Evolutionary conservation across 108 stramenopile species (phyloP).

Genomic region (Nannochloropsis gaditana): DNA sequence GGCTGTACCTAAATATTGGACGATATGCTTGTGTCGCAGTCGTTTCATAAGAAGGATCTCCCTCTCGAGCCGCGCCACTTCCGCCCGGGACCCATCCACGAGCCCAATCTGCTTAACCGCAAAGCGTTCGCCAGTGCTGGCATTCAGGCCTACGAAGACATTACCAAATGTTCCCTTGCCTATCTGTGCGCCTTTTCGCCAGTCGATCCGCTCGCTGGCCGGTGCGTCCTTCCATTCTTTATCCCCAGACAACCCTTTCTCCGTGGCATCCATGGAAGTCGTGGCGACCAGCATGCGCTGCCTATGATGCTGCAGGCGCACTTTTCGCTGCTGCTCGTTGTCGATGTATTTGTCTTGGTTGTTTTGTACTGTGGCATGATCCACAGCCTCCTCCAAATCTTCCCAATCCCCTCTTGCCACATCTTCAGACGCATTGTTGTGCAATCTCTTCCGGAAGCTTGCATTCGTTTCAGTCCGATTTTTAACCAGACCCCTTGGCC

Average conservation of each 20-base stretch:
- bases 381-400: background rate
- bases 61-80: slow-evolving; percentile 40
- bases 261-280: background rate
- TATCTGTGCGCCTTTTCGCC: slow-evolving; percentile 57
- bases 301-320: background rate
- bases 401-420: background rate
- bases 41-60: slow-evolving; percentile 55
- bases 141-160: slow-evolving; percentile 57
- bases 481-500: too few relatives aligned
- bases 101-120: slow-evolving; percentile 58
- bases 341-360: background rate
- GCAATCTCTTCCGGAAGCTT: too few relatives aligned
- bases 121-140: slow-evolving; percentile 58
- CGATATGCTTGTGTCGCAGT: slow-evolving; percentile 55
- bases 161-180: slow-evolving; percentile 56
- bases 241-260: background rate
- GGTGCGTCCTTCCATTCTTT: background rate
- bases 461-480: too few relatives aligned
- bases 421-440: background rate
- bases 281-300: background rate
- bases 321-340: background rate
- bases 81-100: slow-evolving; percentile 30
- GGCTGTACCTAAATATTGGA: slow-evolving; percentile 56
- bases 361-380: background rate
- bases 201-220: slow-evolving; percentile 24